Evolutionary conservation across 176 grass and related monocot genomes (phyloP), one percentile per base, ranked within the genome.

Genomic region (Tuctoria greenei): DNA sequence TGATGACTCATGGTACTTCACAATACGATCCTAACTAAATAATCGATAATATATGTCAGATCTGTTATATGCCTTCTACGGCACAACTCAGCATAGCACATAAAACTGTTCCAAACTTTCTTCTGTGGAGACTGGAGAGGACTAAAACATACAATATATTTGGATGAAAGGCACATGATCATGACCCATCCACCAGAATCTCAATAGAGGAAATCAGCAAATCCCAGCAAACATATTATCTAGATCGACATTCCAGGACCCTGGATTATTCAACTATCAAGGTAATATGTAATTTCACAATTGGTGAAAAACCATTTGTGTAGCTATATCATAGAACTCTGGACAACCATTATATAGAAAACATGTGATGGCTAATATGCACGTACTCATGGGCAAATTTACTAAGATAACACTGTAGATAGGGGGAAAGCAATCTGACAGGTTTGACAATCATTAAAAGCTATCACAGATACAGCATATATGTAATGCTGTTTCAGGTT

Each of bases 371-470:
- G 45, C 45, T 47, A 47, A 15, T 0, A 15, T 47, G 4, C 14
- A 47, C 28, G 14, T 54, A 55, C 31, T 18, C 8, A n/a, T 51
- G 27, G 46, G 20, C 0, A 15, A 55, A 24, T 54, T 24, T 39
- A 75, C 2, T 14, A 44, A 41, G 39, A 60, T 31, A 20, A 61
- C 17, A 62, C 10, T 0, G 17, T 3, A 28, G 8, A 17, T 45
- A 46, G 25, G 5, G 37, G 16, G 8, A 44, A 45, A 42, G 55
- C 8, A 37, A 25, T 10, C 14, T 17, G 38, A 26, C 15, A 9
- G 23, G 56, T 8, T 61, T 44, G 38, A 74, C 55, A 74, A 47
- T 14, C 71, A 73, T 55, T 37, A 8, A 60, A 74, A 42, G 40
- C 40, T 61, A n/a, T 20, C 23, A 75, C 25, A 70, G 26, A 38